Percentiles rank a stretch among this genome's conserved stretches.
phyloP scores from a whole-genome alignment of 495 filamentous ascomycete genomes.

The Delitschia confertaspora region DNA sequence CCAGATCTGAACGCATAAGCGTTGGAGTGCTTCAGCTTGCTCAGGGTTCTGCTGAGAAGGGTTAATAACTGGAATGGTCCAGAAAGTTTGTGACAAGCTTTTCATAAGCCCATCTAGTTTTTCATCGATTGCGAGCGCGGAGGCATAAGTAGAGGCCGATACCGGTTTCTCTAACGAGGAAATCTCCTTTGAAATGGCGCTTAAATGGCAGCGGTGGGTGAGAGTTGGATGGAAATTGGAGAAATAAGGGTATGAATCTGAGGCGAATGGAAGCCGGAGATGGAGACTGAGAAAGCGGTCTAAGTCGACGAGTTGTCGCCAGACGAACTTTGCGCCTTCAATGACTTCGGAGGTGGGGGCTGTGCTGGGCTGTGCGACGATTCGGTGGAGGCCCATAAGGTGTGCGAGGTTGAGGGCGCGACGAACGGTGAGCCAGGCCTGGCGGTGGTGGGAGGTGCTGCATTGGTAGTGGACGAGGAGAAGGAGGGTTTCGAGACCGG shows the following conservation, averaged over 20 bases:
- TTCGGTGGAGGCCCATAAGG: slow-evolving; percentile 25
- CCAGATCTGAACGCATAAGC: slow-evolving; percentile 18
- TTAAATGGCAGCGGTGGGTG: slow-evolving; percentile 12
- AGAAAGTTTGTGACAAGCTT: slow-evolving; percentile 12
- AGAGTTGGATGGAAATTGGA: slow-evolving; percentile 1
- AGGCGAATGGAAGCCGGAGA: slow-evolving; percentile 20
- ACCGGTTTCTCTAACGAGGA: slow-evolving; percentile 10
- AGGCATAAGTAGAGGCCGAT: slow-evolving; percentile 17
- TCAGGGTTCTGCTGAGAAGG: slow-evolving; percentile 13
- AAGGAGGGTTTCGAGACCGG: slow-evolving; percentile 20
- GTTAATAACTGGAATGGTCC: slow-evolving; percentile 20
- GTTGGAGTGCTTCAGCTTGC: slow-evolving; percentile 12
- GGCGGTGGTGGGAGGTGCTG: slow-evolving; percentile 13
- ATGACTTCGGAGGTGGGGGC: slow-evolving; percentile 8
- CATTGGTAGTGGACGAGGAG: slow-evolving; percentile 18
- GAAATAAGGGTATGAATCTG: slow-evolving; percentile 14
- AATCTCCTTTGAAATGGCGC: slow-evolving; percentile 3
- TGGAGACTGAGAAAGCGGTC: slow-evolving; percentile 17
- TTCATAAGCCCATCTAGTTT: slow-evolving; percentile 20
- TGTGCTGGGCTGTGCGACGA: slow-evolving; percentile 7
- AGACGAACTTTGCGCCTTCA: slow-evolving; percentile 9
- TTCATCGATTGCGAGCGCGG: slow-evolving; percentile 17
- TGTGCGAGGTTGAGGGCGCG: slow-evolving; percentile 20
- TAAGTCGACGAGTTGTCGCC: slow-evolving; percentile 14
- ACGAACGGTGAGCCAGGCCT: slow-evolving; percentile 19